Percentiles rank a stretch among this genome's conserved stretches.
phyloP scores from a whole-genome alignment of 192 early-diverging fungal genomes.

The Coemansia nantahalensis region DNA sequence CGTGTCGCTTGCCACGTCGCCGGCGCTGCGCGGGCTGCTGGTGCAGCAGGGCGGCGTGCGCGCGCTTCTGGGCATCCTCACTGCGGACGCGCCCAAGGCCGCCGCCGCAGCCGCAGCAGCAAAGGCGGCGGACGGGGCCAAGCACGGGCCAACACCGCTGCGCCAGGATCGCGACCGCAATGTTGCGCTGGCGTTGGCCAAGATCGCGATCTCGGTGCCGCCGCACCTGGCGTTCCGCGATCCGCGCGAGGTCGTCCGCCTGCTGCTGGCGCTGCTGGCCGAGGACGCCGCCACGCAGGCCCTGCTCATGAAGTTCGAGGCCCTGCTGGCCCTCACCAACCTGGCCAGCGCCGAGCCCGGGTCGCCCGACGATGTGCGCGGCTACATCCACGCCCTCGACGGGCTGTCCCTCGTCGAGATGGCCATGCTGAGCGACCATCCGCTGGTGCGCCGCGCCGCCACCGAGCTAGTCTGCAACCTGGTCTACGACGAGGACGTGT shows the following conservation, averaged over 20 bases:
- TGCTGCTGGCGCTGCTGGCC: constrained; percentile 56
- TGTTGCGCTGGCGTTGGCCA: constrained; percentile 84
- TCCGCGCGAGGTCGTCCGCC: constrained; percentile 65
- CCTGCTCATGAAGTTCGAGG: constrained; percentile 79
- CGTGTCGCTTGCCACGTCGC: constrained; percentile 69
- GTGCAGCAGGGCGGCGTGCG: constrained; percentile 82
- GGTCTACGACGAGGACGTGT: constrained; percentile 80
- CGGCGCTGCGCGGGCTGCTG: constrained; percentile 64
- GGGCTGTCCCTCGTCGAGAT: constrained; percentile 74
- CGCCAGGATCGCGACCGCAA: constrained; percentile 40
- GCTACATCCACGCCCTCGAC: constrained; percentile 55
- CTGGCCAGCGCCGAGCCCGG: constrained; percentile 62
- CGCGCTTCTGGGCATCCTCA: constrained; percentile 52
- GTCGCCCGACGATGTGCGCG: constrained; percentile 61
- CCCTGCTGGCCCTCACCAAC: constrained; percentile 91
- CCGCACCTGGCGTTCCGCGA: constrained; percentile 83
- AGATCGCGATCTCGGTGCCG: constrained; percentile 88
- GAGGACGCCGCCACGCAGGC: constrained; percentile 53
- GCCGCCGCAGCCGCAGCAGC: neutral
- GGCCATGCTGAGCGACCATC: constrained; percentile 77
- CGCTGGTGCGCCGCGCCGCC: constrained; percentile 78
- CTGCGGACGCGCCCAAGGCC: constrained; percentile 28
- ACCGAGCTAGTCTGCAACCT: constrained; percentile 93
- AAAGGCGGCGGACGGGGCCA: constrained; percentile 5
- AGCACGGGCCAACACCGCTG: constrained; percentile 29